Percentiles rank a stretch among this genome's conserved stretches.
Conservation (phyloP, 2,329 filamentous ascomycete genomes). For the Aspergillus pseudonomiae region DNA sequence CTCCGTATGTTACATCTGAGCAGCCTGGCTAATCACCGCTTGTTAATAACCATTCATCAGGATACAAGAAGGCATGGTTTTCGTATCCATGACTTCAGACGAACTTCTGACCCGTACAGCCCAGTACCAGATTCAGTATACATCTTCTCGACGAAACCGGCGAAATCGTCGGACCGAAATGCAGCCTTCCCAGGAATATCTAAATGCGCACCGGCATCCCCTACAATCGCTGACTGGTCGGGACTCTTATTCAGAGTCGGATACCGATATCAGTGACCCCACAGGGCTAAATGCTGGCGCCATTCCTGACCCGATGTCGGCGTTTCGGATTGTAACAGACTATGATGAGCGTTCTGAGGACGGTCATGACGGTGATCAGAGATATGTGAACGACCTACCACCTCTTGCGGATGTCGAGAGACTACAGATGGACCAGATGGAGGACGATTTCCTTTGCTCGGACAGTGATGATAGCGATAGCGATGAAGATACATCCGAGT, state of each 20-base stretch:
- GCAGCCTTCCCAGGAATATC: constrained; percentile 45
- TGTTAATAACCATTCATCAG: constrained; percentile 49
- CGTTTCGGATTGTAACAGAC: constrained; percentile 41
- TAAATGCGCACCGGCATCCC: constrained; percentile 41
- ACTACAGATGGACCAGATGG: constrained; percentile 25
- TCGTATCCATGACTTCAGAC: constrained; percentile 82
- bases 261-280: constrained; percentile 24
- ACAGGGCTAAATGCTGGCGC: constrained; percentile 11
- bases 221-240: constrained; percentile 30
- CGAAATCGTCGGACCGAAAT: constrained; percentile 32
- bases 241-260: constrained; percentile 27
- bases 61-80: constrained; percentile 89
- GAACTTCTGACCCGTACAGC: constrained; percentile 73
- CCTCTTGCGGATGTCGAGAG: constrained; percentile 31
- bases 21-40: constrained; percentile 34
- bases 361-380: constrained; percentile 40
- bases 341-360: constrained; percentile 41
- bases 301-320: constrained; percentile 26
- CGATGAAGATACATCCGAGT: constrained; percentile 30
- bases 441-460: constrained; percentile 36
- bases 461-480: constrained; percentile 38
- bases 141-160: constrained; percentile 33
- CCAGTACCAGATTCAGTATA: constrained; percentile 73
- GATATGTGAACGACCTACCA: constrained; percentile 27
- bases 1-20: constrained; percentile 68